Evolutionary conservation across 2,329 filamentous ascomycete genomes (phyloP).

Genomic region (Trichophyton equinum): DNA sequence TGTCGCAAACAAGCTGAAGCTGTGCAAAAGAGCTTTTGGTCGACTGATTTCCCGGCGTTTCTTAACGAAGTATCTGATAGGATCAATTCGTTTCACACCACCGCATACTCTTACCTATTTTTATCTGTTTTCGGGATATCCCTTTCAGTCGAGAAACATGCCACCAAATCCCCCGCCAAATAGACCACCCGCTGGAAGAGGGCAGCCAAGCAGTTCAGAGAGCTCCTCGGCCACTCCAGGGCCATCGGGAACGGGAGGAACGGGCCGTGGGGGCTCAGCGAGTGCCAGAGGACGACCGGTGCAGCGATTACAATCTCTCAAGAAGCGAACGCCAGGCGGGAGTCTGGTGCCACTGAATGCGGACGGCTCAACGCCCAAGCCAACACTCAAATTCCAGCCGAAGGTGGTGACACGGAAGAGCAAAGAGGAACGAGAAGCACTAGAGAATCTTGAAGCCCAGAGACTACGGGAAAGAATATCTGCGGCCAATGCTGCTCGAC

Average conservation of each 20-base stretch:
- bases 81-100: background rate
- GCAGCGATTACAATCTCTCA: conserved; percentile 33
- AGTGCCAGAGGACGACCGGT: conserved; percentile 18
- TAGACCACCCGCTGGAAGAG: conserved; percentile 4
- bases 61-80: background rate
- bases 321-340: conserved; percentile 26
- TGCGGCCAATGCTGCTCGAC: conserved; percentile 25
- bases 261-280: background rate
- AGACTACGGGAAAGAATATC: conserved; percentile 27
- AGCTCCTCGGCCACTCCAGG: conserved; percentile 6
- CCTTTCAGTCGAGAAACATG: conserved; percentile 4
- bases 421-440: conserved; percentile 35
- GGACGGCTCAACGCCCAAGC: conserved; percentile 24
- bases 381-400: conserved; percentile 33
- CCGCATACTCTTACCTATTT: background rate
- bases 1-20: background rate
- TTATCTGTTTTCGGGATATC: background rate
- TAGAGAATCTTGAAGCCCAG: conserved; percentile 32
- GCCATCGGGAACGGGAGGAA: background rate
- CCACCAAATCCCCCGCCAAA: conserved; percentile 9
- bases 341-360: conserved; percentile 23
- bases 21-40: background rate
- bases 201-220: conserved; percentile 4
- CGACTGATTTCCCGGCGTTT: background rate
- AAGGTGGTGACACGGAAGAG: conserved; percentile 30